phyloP scores from a whole-genome alignment of 2,329 filamentous ascomycete genomes.

The Diaporthe ilicicola region DNA sequence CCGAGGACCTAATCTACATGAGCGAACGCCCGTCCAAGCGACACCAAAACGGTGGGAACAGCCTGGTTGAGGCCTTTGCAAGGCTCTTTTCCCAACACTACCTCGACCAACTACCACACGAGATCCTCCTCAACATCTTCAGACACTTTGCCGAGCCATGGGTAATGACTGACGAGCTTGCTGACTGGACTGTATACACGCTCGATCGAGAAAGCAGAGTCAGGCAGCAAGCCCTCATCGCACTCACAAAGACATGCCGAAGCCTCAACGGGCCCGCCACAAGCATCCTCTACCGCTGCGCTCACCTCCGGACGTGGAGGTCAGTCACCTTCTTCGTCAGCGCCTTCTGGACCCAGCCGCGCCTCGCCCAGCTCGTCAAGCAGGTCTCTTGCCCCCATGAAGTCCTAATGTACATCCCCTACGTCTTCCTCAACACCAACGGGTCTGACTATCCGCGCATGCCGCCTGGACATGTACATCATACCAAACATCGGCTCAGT shows the following conservation, averaged over 20 bases:
- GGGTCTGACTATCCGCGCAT: background rate
- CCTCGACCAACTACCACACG: background rate
- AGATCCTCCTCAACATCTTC: constrained; percentile 15
- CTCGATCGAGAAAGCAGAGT: background rate
- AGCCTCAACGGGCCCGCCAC: background rate
- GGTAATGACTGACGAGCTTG: background rate
- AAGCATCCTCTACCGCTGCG: constrained; percentile 11
- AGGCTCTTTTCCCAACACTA: background rate
- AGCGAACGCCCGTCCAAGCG: background rate
- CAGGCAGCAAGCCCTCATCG: background rate
- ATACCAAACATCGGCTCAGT: too few species aligned
- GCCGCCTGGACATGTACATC: background rate
- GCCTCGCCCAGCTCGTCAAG: background rate
- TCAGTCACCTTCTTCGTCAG: background rate
- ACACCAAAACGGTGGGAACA: background rate
- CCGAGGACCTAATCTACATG: background rate
- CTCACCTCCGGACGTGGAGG: background rate
- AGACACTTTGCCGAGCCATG: constrained; percentile 7
- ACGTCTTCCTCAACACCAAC: background rate
- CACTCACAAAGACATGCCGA: constrained; percentile 2
- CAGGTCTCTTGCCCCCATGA: background rate
- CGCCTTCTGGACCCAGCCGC: background rate
- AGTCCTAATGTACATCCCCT: background rate
- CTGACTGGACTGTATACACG: constrained; percentile 1
- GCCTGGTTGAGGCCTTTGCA: background rate